A percentile compares a stretch with the other conserved stretches of the same genome.
Conservation (phyloP, 352 stramenopile genomes). For the Salisapilia sapeloensis region DNA sequence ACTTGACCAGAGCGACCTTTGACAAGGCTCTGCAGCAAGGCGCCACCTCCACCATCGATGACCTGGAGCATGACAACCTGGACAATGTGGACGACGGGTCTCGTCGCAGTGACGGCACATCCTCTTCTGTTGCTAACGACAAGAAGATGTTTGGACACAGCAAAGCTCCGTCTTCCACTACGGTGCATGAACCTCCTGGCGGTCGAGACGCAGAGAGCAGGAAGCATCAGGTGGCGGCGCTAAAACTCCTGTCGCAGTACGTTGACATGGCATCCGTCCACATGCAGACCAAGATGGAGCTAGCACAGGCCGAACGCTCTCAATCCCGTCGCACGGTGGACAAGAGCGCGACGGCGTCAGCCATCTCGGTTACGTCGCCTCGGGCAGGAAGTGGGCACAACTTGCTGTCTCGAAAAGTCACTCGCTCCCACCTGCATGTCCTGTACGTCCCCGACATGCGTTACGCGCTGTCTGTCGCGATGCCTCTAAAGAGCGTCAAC, state of each 20-base stretch:
- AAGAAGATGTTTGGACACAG: no score
- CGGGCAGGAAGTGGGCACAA: neutral
- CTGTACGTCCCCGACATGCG: constrained; percentile 50
- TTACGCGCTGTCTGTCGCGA: constrained; percentile 32
- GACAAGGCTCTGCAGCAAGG: constrained; percentile 60
- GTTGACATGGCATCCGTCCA: constrained; percentile 78
- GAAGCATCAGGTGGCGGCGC: constrained; percentile 57
- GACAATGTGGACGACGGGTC: constrained; percentile 1
- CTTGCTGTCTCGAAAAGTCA: constrained; percentile 16
- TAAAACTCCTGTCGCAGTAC: constrained; percentile 81
- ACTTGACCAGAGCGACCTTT: constrained; percentile 75
- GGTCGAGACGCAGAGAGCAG: constrained; percentile 4
- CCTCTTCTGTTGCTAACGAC: no score
- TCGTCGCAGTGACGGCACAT: no score
- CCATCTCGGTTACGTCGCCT: neutral
- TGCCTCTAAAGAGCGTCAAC: constrained; percentile 22
- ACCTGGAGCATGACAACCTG: constrained; percentile 1
- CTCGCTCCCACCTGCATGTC: constrained; percentile 31
- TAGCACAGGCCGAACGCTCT: constrained; percentile 57
- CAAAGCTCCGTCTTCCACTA: no score
- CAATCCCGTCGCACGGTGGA: constrained; percentile 34
- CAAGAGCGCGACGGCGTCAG: no score
- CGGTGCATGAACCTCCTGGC: no score
- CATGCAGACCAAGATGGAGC: constrained; percentile 79
- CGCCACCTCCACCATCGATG: constrained; percentile 1